phyloP scores from a whole-genome alignment of 306 rosid species.

The Sphenostylis stenocarpa region DNA sequence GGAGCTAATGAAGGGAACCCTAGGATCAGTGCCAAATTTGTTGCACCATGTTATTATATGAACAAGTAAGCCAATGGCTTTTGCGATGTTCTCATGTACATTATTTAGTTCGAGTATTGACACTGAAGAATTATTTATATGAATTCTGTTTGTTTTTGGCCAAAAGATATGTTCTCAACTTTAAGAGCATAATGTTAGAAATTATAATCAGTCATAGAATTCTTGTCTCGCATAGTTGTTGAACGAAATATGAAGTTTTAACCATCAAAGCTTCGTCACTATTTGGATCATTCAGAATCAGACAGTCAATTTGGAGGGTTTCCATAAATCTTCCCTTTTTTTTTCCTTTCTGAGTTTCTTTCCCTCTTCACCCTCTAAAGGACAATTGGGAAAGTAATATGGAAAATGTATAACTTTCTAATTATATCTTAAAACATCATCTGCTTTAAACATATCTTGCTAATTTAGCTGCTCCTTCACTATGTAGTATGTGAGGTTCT shows the following conservation, averaged over 20 bases:
- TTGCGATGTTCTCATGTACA: slow-evolving; percentile 16
- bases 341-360: not conserved
- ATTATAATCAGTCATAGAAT: not conserved
- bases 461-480: not conserved
- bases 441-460: not conserved
- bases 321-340: not conserved
- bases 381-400: not conserved
- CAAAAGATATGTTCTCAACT: not conserved
- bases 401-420: not conserved
- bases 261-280: slow-evolving; percentile 1
- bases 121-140: not conserved
- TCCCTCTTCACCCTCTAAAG: not conserved
- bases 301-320: not conserved
- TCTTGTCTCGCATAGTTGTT: not conserved
- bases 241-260: not conserved
- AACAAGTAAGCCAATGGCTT: slow-evolving; percentile 64
- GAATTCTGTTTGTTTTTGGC: not conserved
- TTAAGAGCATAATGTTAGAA: not conserved
- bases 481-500: not conserved
- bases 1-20: slow-evolving; percentile 98
- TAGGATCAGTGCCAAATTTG: slow-evolving; percentile 75
- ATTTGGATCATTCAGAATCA: not conserved
- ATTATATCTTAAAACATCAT: not conserved
- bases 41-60: slow-evolving; percentile 82
- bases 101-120: not conserved